A percentile compares a stretch with the other conserved stretches of the same genome.
These are phyloP conservation scores for Tylopilus rubrobrunneus DNA, from an alignment of 768 basidiomycete genomes.

Conservation along the genomic window DNA sequence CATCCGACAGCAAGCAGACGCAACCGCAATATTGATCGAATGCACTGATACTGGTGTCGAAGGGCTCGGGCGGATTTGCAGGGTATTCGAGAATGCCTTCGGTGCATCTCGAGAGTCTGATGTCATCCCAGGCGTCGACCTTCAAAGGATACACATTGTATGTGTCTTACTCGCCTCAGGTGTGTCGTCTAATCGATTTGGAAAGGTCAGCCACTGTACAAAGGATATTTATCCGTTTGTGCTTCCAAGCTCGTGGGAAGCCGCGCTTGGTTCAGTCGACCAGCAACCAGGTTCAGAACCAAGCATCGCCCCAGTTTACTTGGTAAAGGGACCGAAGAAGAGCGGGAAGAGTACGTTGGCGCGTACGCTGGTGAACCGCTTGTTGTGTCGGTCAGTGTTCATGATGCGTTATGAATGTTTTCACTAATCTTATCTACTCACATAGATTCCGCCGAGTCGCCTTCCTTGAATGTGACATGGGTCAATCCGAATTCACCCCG, in stretches of 20 bases:
- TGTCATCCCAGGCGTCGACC: slow-evolving; percentile 35
- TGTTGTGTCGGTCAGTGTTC: slow-evolving; percentile 50
- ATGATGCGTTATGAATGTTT: neutral
- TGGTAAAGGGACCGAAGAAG: slow-evolving; percentile 84
- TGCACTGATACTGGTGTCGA: slow-evolving; percentile 59
- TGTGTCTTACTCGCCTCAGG: slow-evolving; percentile 10
- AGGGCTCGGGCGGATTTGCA: slow-evolving; percentile 59
- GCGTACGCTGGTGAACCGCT: slow-evolving; percentile 62
- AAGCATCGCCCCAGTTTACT: slow-evolving; percentile 37
- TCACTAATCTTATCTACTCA: neutral
- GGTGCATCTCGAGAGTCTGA: slow-evolving; percentile 38
- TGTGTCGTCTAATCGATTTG: slow-evolving; percentile 12
- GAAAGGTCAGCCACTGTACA: slow-evolving; percentile 23
- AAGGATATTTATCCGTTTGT: slow-evolving; percentile 33
- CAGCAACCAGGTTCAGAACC: slow-evolving; percentile 5
- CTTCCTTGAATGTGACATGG: slow-evolving; percentile 88
- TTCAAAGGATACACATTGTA: slow-evolving; percentile 51
- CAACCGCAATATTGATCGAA: slow-evolving; percentile 53
- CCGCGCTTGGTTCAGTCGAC: slow-evolving; percentile 20
- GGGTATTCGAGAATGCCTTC: slow-evolving; percentile 62
- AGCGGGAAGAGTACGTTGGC: slow-evolving; percentile 91
- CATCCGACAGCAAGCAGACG: slow-evolving; percentile 11
- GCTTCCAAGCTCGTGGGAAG: slow-evolving; percentile 36
- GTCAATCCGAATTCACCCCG: slow-evolving; percentile 91
- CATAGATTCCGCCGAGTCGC: slow-evolving; percentile 76